Percentiles rank a stretch among this genome's conserved stretches.
Conservation (phyloP, 2,329 filamentous ascomycete species). For the Fusarium xyrophilum region DNA sequence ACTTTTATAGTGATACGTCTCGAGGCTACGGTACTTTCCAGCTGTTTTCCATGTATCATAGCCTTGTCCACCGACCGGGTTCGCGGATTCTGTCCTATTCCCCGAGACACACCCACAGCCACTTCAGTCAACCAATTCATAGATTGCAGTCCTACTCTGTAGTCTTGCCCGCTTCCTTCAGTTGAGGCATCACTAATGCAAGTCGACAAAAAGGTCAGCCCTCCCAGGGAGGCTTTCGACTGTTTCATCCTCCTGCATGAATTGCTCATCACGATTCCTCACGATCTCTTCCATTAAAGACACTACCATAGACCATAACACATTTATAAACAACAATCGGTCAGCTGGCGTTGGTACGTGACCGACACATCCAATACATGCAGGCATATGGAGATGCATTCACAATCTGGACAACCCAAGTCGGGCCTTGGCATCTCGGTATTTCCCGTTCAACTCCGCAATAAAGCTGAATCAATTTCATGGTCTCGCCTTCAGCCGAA, state of each 20-base stretch:
- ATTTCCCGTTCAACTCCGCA: conserved; percentile 5
- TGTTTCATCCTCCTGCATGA: conserved; percentile 15
- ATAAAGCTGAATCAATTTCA: background rate
- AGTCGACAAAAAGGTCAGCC: background rate
- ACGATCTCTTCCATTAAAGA: background rate
- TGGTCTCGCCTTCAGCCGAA: background rate
- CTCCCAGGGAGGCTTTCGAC: background rate
- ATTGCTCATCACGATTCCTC: conserved; percentile 5
- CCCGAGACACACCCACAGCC: conserved; percentile 25
- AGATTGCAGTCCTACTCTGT: background rate
- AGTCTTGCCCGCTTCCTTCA: conserved; percentile 4
- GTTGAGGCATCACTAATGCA: conserved; percentile 10
- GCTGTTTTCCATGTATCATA: background rate
- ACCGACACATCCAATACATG: conserved; percentile 14
- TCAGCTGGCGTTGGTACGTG: background rate
- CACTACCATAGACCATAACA: background rate
- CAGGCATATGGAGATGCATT: background rate
- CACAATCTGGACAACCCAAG: background rate
- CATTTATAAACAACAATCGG: background rate
- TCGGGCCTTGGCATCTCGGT: background rate
- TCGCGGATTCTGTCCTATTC: conserved; percentile 14
- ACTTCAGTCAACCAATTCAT: conserved; percentile 3
- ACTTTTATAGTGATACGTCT: background rate
- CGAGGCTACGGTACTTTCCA: background rate
- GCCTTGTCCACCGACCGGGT: conserved; percentile 23